A percentile compares a stretch with the other conserved stretches of the same genome.
These are phyloP conservation scores for Phaeosphaeria sp. DNA, from an alignment of 2,329 filamentous ascomycete species.

Conservation along the genomic window DNA sequence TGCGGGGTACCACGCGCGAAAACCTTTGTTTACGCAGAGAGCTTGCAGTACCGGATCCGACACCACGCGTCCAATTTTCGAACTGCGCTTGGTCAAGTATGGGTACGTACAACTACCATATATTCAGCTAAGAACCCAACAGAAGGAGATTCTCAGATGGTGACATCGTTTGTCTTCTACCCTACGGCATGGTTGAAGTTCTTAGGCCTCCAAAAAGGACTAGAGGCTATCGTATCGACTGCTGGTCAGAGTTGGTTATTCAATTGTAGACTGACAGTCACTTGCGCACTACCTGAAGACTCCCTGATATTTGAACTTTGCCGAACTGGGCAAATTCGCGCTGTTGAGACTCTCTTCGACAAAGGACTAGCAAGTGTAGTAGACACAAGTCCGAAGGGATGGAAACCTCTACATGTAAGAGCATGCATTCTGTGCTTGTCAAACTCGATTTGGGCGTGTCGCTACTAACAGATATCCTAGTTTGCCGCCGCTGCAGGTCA, in stretches of 20 bases:
- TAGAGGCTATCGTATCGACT: slow-evolving; percentile 15
- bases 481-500: slow-evolving; percentile 20
- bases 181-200: slow-evolving; percentile 10
- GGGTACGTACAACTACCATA: slow-evolving; percentile 11
- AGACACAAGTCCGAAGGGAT: slow-evolving; percentile 19
- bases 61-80: slow-evolving; percentile 8
- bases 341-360: slow-evolving; percentile 14
- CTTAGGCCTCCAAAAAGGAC: slow-evolving; percentile 8
- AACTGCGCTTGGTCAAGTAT: slow-evolving; percentile 10
- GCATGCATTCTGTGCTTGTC: neutral
- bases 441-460: no score
- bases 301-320: slow-evolving; percentile 20
- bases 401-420: slow-evolving; percentile 17
- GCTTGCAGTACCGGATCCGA: slow-evolving; percentile 3
- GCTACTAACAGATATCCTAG: no score
- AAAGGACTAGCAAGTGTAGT: slow-evolving; percentile 15
- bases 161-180: slow-evolving; percentile 12
- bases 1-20: slow-evolving; percentile 12
- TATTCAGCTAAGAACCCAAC: no score
- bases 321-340: slow-evolving; percentile 12
- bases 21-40: slow-evolving; percentile 16
- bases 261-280: slow-evolving; percentile 15
- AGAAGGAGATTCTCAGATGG: no score
- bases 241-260: slow-evolving; percentile 12
- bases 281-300: slow-evolving; percentile 15